Evolutionary conservation across 78 protist genomes (phyloP), one percentile per base, ranked within the genome.

Genomic region (Pelomyxa schiedti): DNA sequence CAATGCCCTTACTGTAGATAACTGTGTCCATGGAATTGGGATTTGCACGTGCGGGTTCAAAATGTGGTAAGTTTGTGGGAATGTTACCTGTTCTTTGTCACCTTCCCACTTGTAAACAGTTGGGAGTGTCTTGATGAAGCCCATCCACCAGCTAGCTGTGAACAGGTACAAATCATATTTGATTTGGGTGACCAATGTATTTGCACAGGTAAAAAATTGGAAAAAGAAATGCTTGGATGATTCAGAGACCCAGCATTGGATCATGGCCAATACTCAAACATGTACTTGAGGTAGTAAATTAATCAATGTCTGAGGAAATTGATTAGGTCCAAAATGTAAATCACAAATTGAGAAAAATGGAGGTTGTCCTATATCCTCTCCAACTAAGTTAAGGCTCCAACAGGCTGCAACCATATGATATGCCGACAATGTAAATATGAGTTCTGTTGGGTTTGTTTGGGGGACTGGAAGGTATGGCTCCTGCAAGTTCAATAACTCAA

Each of bases 401-500:
- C 63, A 52, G 36, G 24, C 64, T 66, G 70, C 37, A 66, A 66
- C 37, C 70, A 66, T 9, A 66, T 66, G 70, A 66, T 36, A 9
- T 69, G 73, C 42, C 73, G 73, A 28, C 35, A 69, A 29, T 69
- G 73, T 4, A 5, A 5, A 2, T 36, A 39, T 4, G 73, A 69
- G 42, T 69, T 69, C 42, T 69, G 73, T 69, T 69, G 73, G 73
- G 30, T 69, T 8, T 69, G 73, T 4, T 4, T 6, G 40, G 73
- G 73, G 22, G 73, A 69, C 42, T 69, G 73, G 73, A 69, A 39
- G 73, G 16, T n/a, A n/a, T n/a, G n/a, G n/a, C n/a, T n/a, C n/a
- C n/a, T n/a, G n/a, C n/a, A n/a, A n/a, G n/a, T n/a, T n/a, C n/a
- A n/a, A n/a, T n/a, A n/a, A n/a, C n/a, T n/a, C n/a, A n/a, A n/a